phyloP scores from a whole-genome alignment of 2,329 filamentous ascomycete genomes.

The Mycocentrospora acerina region DNA sequence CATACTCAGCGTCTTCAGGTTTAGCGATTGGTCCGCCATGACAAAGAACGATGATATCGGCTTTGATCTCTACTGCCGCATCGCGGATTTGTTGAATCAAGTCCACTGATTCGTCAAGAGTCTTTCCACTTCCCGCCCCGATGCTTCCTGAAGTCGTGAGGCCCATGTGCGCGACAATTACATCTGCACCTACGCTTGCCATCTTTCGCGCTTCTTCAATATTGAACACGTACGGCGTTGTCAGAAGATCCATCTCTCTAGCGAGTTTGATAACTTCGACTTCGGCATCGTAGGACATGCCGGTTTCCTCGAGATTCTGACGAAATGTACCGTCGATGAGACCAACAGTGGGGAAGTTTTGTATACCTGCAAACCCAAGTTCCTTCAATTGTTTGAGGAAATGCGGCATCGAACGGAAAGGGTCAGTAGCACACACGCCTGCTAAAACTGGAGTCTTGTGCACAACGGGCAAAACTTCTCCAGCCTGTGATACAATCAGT shows the following conservation, averaged over 20 bases:
- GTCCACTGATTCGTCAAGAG: conserved; percentile 63
- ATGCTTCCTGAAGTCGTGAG: conserved; percentile 66
- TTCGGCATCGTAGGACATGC: conserved; percentile 68
- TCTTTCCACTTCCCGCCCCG: conserved; percentile 62
- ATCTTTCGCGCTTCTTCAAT: conserved; percentile 63
- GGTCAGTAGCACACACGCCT: conserved; percentile 71
- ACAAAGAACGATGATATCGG: conserved; percentile 66
- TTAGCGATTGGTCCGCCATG: conserved; percentile 69
- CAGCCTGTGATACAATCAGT: conserved; percentile 47
- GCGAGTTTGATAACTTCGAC: conserved; percentile 67
- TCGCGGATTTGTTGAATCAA: conserved; percentile 66
- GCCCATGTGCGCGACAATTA: conserved; percentile 69
- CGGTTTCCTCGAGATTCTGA: conserved; percentile 68
- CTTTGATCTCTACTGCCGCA: conserved; percentile 57
- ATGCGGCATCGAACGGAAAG: conserved; percentile 62
- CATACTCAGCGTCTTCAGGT: conserved; percentile 64
- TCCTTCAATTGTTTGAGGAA: conserved; percentile 63
- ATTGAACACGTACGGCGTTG: conserved; percentile 70
- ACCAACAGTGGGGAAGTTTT: conserved; percentile 74
- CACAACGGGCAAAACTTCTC: conserved; percentile 67
- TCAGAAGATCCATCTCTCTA: conserved; percentile 61
- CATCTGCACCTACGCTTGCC: conserved; percentile 65
- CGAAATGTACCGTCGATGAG: conserved; percentile 70
- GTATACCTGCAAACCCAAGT: conserved; percentile 67
- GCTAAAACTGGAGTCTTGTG: conserved; percentile 66